phyloP scores from a whole-genome alignment of 371 early-diverging fungal species.

The Mortierella sp. region DNA sequence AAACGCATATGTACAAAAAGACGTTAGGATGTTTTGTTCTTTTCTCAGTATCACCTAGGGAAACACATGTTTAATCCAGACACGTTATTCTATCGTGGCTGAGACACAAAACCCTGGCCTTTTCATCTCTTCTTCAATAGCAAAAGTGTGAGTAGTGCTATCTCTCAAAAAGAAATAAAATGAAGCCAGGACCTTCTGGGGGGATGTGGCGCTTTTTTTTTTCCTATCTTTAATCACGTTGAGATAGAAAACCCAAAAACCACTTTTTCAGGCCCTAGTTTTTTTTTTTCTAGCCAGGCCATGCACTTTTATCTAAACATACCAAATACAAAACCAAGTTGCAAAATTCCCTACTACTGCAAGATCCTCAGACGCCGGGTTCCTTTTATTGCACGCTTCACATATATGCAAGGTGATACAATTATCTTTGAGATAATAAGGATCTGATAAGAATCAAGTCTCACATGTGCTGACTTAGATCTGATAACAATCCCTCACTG shows the following conservation, averaged over 20 bases:
- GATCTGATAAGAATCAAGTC: neutral
- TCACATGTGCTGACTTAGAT: too few relatives aligned
- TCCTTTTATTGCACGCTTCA: neutral
- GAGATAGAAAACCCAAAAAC: too few relatives aligned
- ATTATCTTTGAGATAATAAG: neutral
- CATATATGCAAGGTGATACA: neutral
- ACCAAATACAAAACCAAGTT: too few relatives aligned
- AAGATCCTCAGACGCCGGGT: neutral
- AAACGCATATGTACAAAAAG: neutral
- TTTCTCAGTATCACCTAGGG: neutral
- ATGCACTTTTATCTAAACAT: too few relatives aligned
- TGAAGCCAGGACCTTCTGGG: too few relatives aligned
- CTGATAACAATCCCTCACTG: too few relatives aligned
- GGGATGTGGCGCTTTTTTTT: too few relatives aligned
- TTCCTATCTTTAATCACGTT: too few relatives aligned
- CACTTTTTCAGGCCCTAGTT: too few relatives aligned
- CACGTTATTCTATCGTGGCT: neutral
- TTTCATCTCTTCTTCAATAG: neutral
- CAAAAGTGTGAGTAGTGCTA: neutral
- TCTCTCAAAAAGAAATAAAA: too few relatives aligned
- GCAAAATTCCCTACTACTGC: neutral
- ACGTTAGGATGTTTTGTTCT: neutral
- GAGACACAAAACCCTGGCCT: neutral
- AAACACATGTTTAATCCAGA: constrained; percentile 1
- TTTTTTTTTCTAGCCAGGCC: too few relatives aligned